Base-by-base conservation (phyloP, 768 basidiomycete genomes). In the Pleurotus eryngii region DNA sequence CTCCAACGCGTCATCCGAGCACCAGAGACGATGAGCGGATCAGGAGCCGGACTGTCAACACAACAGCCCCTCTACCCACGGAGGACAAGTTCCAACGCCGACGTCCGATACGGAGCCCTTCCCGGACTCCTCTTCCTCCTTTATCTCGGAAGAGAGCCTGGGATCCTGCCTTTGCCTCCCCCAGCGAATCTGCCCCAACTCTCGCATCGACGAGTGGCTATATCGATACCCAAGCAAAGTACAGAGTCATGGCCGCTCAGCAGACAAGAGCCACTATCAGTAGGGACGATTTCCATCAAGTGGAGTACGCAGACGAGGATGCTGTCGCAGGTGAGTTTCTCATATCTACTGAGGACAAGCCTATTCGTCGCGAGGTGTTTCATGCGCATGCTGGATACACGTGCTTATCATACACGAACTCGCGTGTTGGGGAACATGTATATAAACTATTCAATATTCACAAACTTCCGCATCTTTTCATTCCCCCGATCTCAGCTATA, bases 141-240 rank as follows among this genome's bases (percentile, higher is more conserved):
- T 64, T 77, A 40, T 76, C 80, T 3, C 74, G 81, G 51, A 89
- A 89, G 69, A 74, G 90, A 67, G 87, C 86, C 27, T 91, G 90
- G 90, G 82, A 84, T 40, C 89, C 90, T 3, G 75, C 81, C 1
- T 76, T 74, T 56, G 75, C 81, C 43, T 84, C 82, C 60, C 79
- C 80, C 8, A 84, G 81, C 65, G 74, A 65, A 64, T 81, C 83
- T 5, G 69, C 77, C 48, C 73, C 82, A 47, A 82, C 77, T 3
- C 69, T 81, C 2, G 70, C 83, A 3, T 84, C 81, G 2, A 79
- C 84, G 4, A 75, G 68, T 58, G 89, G 87, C 26, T 88, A 86
- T 69, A 78, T 90, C 38, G 84, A 89, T 66, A 85, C 86, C 0
- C 87, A 85, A 39, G 78, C 84, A 47, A 84, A 84, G 68, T 85